These are phyloP conservation scores for Plasmodium inui DNA, from an alignment of 169 alveolate genomes.

Conservation along the genomic window DNA sequence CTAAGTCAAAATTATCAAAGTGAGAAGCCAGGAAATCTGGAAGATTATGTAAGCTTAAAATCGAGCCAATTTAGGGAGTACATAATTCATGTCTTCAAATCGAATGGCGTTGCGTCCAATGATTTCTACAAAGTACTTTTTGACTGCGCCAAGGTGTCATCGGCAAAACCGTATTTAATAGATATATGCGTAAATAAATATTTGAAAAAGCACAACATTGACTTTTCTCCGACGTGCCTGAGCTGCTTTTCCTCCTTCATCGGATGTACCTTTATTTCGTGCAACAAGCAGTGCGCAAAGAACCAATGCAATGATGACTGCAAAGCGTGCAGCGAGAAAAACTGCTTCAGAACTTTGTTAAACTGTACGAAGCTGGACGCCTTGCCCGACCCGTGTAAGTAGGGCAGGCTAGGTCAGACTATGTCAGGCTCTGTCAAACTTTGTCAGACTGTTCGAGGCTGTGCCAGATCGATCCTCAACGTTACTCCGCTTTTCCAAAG, in stretches of 20 bases:
- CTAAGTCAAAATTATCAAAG: not conserved
- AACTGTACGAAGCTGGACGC: conserved; percentile 54
- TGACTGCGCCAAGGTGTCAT: conserved; percentile 65
- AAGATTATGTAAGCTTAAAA: not conserved
- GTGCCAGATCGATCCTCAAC: not conserved
- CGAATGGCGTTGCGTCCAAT: conserved; percentile 12
- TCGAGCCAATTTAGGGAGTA: not conserved
- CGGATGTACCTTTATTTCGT: conserved; percentile 54
- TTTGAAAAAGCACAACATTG: conserved; percentile 41
- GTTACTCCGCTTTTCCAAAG: not conserved
- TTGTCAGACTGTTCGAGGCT: not conserved
- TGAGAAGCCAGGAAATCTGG: not conserved
- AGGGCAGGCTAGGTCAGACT: not conserved
- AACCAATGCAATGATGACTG: conserved; percentile 55
- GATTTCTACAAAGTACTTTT: conserved; percentile 56
- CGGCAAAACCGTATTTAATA: conserved; percentile 71
- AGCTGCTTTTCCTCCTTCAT: conserved; percentile 53
- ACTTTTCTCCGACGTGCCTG: conserved; percentile 38
- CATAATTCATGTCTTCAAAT: conserved; percentile 4
- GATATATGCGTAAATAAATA: conserved; percentile 70
- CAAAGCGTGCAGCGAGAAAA: conserved; percentile 39
- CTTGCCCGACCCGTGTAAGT: conserved; percentile 61
- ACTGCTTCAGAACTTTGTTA: conserved; percentile 48
- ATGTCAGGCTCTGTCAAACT: not conserved
- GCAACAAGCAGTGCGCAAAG: conserved; percentile 56